These are phyloP conservation scores for Triticum monococcum DNA, from an alignment of 176 grass and related monocot species.

Conservation along the genomic window DNA sequence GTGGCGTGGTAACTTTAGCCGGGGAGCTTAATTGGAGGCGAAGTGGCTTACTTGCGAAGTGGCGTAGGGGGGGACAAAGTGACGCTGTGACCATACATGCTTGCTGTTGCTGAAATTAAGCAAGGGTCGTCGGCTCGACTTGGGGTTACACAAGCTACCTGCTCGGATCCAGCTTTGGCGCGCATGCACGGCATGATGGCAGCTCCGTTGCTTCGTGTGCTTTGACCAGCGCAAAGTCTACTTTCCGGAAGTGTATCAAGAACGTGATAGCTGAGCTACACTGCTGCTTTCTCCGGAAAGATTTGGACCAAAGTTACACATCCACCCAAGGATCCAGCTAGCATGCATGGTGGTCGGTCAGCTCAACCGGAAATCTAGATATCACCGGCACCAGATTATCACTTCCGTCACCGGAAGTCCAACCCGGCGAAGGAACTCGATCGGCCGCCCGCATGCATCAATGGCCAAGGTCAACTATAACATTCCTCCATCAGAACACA, in stretches of 20 bases:
- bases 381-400: not conserved
- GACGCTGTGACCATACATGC: not conserved
- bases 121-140: not conserved
- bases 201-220: not conserved
- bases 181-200: not conserved
- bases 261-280: not conserved
- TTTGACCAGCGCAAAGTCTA: not conserved
- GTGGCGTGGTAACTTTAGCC: not conserved
- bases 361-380: not conserved
- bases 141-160: not conserved
- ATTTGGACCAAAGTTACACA: not conserved
- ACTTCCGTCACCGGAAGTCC: not conserved
- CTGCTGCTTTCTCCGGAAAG: not conserved
- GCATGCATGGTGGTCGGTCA: not conserved
- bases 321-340: not conserved
- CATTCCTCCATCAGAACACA: not conserved
- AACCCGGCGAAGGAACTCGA: not conserved
- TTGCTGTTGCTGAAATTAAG: not conserved
- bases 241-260: not conserved
- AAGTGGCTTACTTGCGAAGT: conserved; percentile 26
- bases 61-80: conserved; percentile 26
- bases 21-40: conserved; percentile 10
- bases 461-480: not conserved
- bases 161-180: not conserved
- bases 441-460: not conserved